Base-by-base conservation (phyloP, 192 early-diverging fungal species). In the Podila minutissima region DNA sequence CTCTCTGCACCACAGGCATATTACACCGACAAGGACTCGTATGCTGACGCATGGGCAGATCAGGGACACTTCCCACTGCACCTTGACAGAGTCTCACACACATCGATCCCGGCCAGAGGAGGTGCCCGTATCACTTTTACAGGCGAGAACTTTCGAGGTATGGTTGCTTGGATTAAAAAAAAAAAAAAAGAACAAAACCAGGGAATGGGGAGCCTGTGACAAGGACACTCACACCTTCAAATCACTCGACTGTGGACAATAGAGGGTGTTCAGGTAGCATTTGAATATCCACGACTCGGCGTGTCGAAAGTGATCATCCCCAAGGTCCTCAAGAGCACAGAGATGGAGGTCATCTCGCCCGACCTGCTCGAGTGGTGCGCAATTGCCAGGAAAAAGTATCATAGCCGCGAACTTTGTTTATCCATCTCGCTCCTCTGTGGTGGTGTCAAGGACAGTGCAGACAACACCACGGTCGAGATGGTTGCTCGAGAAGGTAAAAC, bases 121-220 rank as follows among this genome's bases (percentile, higher is more conserved):
- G 77, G 77, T 1, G 32, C 61, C 4, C 60, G 31, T 15, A 17
- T 81, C 46, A 15, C 64, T 9, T 62, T 81, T 19, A 53, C 62
- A 0, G 77, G 77, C 7, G 57, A 59, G 17, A 72, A 81, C 71
- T 81, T 81, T 73, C 65, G 77, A 73, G 71, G 76, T 69, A 22
- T 62, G 26, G 19, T 20, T 58, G 58, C 8, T 48, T 29, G 3
- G 0, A 2, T 17, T 10, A 2, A n/a, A 1, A 29, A 19, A 46
- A 31, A 32, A 19, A 35, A 12, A 20, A 26, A 28, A 50, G 11
- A 19, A 32, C 17, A 4, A 46, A 51, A 48, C 2, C 22, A 13
- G 48, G 26, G 41, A 51, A 46, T 60, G 38, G 10, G 38, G 11
- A 41, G 9, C 12, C 7, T 46, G 41, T 46, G 41, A 15, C 38